Base-by-base conservation (phyloP, 805 yeast species). In the Saccharomyces paradoxus region DNA sequence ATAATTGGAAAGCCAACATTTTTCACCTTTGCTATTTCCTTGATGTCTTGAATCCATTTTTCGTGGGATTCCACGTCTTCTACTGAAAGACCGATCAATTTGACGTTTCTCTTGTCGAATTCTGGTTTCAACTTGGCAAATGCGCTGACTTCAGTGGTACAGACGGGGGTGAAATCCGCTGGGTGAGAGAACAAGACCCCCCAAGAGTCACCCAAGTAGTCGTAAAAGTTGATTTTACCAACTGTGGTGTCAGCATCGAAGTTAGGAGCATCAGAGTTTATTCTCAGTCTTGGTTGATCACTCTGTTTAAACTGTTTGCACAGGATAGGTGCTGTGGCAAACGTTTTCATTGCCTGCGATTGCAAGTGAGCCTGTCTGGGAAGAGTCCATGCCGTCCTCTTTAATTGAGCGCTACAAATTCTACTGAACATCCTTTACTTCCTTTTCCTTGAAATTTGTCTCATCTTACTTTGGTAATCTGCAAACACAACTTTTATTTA, bases 71-170 rank as follows among this genome's bases (percentile, higher is more conserved):
- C 87, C 59, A 89, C 78, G 63, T 81, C 84, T 73, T 90, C 91
- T 58, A 96, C 92, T 53, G 96, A 87, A 63, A 90, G 77, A 59
- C 97, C 97, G 72, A 90, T 86, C 73, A 90, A 80, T 77, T 90
- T 89, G 70, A 86, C 87, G 68, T 82, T 82, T 78, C 97, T 83
- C 74, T 85, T 78, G 68, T 84, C 83, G 66, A 90, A 90, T 72
- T 90, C 96, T 53, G 90, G 89, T 77, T 89, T 87, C 74, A 89
- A 81, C 65, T 83, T 81, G 60, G 96, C 90, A 66, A 90, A 91
- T 22, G 96, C 96, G 63, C 97, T 96, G 68, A 90, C 80, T 77
- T 90, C 97, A 55, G 97, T 90, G 67, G 97, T 91, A 74, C 97
- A 90, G 54, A 90, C 96, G 50, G 97, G 97, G 21, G 97, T 90